Evolutionary conservation across 2,329 filamentous ascomycete species (phyloP), one percentile per base, ranked within the genome.

Genomic region (Alternaria sp.): DNA sequence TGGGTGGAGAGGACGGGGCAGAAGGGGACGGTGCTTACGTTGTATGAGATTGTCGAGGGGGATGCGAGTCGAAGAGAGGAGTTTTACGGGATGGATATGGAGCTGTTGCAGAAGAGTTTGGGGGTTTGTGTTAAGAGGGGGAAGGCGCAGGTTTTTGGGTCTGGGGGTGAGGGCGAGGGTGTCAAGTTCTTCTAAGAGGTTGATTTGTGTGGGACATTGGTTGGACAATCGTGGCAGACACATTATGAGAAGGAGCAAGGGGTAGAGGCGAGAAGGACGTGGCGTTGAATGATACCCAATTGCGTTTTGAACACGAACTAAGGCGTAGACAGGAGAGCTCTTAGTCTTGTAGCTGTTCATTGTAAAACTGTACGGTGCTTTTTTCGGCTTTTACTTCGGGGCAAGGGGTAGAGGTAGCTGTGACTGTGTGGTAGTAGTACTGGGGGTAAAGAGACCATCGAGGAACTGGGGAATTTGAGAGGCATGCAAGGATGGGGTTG

Each of bases 101-200:
- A 93, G 24, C 78, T 97, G 61, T 83, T 99, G 71, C 85, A 90
- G 66, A 93, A 90, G 77, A 90, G 91, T 36, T 83, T 99, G 48
- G 85, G 86, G 60, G 83, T 95, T 49, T 83, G 97, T 48, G 93
- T 96, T 34, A 97, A 96, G 83, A 86, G 90, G 62, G 93, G 93
- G 67, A 96, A 91, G 80, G 94, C 93, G 13, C 94, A 98, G 78
- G 88, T 98, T 26, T 98, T 99, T 80, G 94, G 94, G 33, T 86
- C 87, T 53, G 93, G 94, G 71, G 76, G 74, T 28, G 56, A 58
- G 4, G 90, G 91, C 60, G 87, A 91, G 72, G 95, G 95, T 71
- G 92, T 98, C 65, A 99, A 99, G 81, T 98, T 99, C 81, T 98
- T 98, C 11, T 63, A 37, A 49, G 31, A 23, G 9, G 14, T 9